Base-by-base conservation (phyloP, 2,329 filamentous ascomycete genomes). In the Colletotrichum caudatum region DNA sequence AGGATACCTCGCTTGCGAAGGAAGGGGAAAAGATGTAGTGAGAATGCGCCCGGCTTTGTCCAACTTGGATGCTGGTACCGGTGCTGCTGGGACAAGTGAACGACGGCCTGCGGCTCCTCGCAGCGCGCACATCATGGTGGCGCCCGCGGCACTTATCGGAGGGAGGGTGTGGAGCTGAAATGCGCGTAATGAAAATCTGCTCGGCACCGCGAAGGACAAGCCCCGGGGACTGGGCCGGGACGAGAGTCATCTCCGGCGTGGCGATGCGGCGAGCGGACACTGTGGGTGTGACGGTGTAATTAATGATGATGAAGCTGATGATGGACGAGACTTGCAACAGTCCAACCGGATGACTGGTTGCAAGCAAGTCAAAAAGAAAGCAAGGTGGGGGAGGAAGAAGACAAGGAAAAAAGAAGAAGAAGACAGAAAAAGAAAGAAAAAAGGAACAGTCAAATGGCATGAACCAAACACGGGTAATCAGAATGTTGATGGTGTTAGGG, bases 201-300 rank as follows among this genome's bases (percentile, higher is more conserved):
- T n/a, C 20, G 29, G 23, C 18, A 65, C 23, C 63, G n/a, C n/a
- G 53, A 53, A 50, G 58, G 61, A 60, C 57, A 54, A 56, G 64
- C 57, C 61, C 33, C 44, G 33, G 44, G 51, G 57, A 60, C 35
- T 39, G 29, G 57, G 33, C n/a, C 23, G 33, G 46, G 35, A 64
- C 50, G 23, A 26, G 58, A 35, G 50, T 6, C 33, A 35, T 59
- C 23, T 20, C 26, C 53, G 66, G 58, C 61, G 18, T 33, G 60
- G 48, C 35, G 35, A 39, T 63, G 29, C 54, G 20, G 54, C 54
- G 16, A 39, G 58, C 53, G 44, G 61, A 59, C 61, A 70, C 48
- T 44, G 62, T 60, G 53, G 53, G 61, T 29, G 29, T 61, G 58
- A 37, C 46, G 60, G 54, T 65, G 66, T 33, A 41, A 50, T 61